Evolutionary conservation across 805 yeast genomes (phyloP).

Genomic region (Priceomyces melissophilus): DNA sequence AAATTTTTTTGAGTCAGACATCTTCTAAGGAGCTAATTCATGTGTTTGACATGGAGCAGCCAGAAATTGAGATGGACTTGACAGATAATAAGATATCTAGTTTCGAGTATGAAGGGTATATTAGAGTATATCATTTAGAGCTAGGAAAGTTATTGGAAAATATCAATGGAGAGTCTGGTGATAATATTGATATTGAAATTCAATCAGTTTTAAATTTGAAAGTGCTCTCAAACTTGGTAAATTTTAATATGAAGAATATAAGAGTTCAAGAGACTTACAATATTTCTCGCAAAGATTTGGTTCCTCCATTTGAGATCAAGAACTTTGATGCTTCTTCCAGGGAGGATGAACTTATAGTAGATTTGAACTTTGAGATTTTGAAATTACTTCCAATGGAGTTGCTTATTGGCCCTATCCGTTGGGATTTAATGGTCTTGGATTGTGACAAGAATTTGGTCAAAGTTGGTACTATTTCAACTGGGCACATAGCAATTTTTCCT

Average conservation of each 20-base stretch:
- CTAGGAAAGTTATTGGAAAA: slow-evolving; percentile 16
- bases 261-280: slow-evolving; percentile 10
- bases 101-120: slow-evolving; percentile 21
- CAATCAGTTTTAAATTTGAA: slow-evolving; percentile 16
- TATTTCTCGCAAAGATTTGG: slow-evolving; percentile 9
- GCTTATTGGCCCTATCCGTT: slow-evolving; percentile 18
- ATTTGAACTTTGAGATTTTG: slow-evolving; percentile 8
- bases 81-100: slow-evolving; percentile 16
- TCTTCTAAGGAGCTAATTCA: slow-evolving; percentile 15
- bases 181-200: slow-evolving; percentile 19
- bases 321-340: slow-evolving; percentile 10
- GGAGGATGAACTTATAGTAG: slow-evolving; percentile 8
- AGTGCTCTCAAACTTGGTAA: slow-evolving; percentile 15
- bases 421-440: slow-evolving; percentile 26
- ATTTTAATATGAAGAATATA: slow-evolving; percentile 12
- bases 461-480: slow-evolving; percentile 23
- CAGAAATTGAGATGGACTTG: slow-evolving; percentile 20
- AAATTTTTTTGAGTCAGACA: slow-evolving; percentile 15
- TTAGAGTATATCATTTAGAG: slow-evolving; percentile 6
- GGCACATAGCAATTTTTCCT: slow-evolving; percentile 13
- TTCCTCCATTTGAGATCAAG: slow-evolving; percentile 15
- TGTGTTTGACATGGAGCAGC: slow-evolving; percentile 22
- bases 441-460: slow-evolving; percentile 17
- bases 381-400: slow-evolving; percentile 16
- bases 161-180: slow-evolving; percentile 13